Percentiles rank a stretch among this genome's conserved stretches.
Evolutionary conservation across 2,329 filamentous ascomycete genomes (phyloP).

Genomic region (Neoscytalidium dimidiatum): DNA sequence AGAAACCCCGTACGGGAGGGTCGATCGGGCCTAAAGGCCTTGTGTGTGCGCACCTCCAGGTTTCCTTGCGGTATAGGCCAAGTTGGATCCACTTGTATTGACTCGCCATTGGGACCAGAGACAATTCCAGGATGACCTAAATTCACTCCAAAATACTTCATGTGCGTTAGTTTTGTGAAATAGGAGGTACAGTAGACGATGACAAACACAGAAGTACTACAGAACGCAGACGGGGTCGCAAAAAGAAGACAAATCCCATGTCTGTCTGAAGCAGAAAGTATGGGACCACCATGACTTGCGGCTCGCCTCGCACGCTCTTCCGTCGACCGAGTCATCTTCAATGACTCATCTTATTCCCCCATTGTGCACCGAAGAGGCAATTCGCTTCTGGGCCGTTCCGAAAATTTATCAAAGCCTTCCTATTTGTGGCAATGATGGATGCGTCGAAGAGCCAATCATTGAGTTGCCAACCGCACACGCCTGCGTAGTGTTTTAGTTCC

Average conservation of each 20-base stretch:
- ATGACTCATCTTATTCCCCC: background rate
- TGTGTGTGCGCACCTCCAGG: background rate
- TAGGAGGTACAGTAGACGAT: too few relatives aligned
- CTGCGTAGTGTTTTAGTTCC: background rate
- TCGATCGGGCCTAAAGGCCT: background rate
- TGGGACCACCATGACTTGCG: background rate
- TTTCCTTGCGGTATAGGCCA: background rate
- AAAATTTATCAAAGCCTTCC: background rate
- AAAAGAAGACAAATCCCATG: background rate
- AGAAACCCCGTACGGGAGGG: background rate
- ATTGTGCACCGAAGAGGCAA: background rate
- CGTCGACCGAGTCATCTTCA: background rate
- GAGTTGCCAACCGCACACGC: background rate
- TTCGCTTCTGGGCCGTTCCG: background rate
- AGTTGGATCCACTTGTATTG: background rate
- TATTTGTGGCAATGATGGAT: background rate
- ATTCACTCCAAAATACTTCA: too few relatives aligned
- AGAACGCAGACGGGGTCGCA: too few relatives aligned
- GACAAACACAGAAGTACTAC: too few relatives aligned
- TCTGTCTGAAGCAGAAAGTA: background rate
- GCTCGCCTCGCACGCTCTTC: background rate
- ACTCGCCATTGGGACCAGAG: background rate
- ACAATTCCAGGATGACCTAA: background rate
- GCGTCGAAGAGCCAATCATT: background rate
- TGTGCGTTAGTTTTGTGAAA: too few relatives aligned